These are phyloP conservation scores for Glarea lozoyensis DNA, from an alignment of 495 filamentous ascomycete species.

Conservation along the genomic window DNA sequence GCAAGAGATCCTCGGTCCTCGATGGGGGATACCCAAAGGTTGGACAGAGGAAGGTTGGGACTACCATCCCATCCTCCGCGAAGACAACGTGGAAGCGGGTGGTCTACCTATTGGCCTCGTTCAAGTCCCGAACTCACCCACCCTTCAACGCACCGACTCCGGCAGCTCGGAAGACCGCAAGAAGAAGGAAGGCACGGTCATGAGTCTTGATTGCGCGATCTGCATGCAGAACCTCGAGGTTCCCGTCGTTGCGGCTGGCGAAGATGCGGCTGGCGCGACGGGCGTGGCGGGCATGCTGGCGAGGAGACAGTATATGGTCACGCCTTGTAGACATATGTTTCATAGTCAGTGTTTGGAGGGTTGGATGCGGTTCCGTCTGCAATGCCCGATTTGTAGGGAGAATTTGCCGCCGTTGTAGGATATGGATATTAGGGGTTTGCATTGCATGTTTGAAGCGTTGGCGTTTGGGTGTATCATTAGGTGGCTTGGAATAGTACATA, in stretches of 20 bases:
- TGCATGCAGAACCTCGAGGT: constrained; percentile 89
- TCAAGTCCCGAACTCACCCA: constrained; percentile 23
- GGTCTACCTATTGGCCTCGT: constrained; percentile 67
- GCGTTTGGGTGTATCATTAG: constrained; percentile 7
- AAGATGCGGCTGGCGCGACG: constrained; percentile 31
- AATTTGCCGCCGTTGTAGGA: constrained; percentile 68
- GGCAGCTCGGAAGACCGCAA: constrained; percentile 29
- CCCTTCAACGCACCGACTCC: constrained; percentile 6
- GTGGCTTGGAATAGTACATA: too few species aligned
- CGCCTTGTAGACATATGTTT: constrained; percentile 93
- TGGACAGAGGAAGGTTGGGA: constrained; percentile 83
- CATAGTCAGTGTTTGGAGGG: constrained; percentile 89
- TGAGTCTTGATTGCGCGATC: constrained; percentile 79
- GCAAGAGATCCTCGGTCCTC: constrained; percentile 79
- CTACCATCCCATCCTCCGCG: constrained; percentile 86
- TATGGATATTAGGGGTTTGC: background rate
- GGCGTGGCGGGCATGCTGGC: constrained; percentile 64
- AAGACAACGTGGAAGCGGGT: constrained; percentile 70
- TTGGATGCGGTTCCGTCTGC: constrained; percentile 88
- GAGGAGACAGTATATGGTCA: constrained; percentile 87
- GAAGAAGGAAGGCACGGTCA: constrained; percentile 39
- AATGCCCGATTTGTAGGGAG: constrained; percentile 95
- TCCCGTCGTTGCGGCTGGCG: constrained; percentile 57
- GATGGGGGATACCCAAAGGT: constrained; percentile 52
- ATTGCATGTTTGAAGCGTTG: constrained; percentile 2